These are phyloP conservation scores for Aspergillus pseudoglaucus DNA, from an alignment of 2,329 filamentous ascomycete species.

Conservation along the genomic window DNA sequence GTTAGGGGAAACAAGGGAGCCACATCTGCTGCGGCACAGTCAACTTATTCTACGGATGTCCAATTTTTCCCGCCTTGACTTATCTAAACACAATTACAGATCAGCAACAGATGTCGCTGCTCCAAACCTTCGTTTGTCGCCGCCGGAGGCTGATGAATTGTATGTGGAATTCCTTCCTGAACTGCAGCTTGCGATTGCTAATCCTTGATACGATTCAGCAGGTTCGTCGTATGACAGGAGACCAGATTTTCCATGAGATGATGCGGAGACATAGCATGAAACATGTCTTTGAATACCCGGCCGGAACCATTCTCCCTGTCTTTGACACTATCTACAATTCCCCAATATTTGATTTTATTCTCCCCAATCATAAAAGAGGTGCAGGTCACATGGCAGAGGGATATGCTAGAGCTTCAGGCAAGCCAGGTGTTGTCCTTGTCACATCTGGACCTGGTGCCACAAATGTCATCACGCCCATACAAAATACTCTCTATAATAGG, in stretches of 20 bases:
- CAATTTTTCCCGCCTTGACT: neutral
- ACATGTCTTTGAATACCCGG: constrained; percentile 84
- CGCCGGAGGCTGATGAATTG: neutral
- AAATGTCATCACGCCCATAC: constrained; percentile 89
- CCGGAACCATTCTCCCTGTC: constrained; percentile 86
- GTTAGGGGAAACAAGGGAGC: too few relatives aligned
- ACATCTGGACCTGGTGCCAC: constrained; percentile 92
- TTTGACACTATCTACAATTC: constrained; percentile 98
- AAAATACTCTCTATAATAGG: constrained; percentile 85
- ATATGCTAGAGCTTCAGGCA: constrained; percentile 82
- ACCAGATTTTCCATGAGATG: constrained; percentile 93
- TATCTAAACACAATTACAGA: neutral
- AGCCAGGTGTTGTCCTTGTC: constrained; percentile 86
- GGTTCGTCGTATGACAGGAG: constrained; percentile 80
- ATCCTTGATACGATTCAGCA: constrained; percentile 21
- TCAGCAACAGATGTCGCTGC: neutral
- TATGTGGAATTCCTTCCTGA: neutral
- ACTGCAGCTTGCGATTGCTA: neutral
- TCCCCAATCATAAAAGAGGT: constrained; percentile 83
- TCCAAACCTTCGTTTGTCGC: neutral
- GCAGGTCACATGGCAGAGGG: constrained; percentile 97
- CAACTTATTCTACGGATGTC: neutral
- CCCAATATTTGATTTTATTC: constrained; percentile 81
- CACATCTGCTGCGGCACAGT: neutral
- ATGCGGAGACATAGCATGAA: constrained; percentile 81